These are phyloP conservation scores for Talaromyces wortmannii DNA, from an alignment of 495 filamentous ascomycete species.

Conservation along the genomic window DNA sequence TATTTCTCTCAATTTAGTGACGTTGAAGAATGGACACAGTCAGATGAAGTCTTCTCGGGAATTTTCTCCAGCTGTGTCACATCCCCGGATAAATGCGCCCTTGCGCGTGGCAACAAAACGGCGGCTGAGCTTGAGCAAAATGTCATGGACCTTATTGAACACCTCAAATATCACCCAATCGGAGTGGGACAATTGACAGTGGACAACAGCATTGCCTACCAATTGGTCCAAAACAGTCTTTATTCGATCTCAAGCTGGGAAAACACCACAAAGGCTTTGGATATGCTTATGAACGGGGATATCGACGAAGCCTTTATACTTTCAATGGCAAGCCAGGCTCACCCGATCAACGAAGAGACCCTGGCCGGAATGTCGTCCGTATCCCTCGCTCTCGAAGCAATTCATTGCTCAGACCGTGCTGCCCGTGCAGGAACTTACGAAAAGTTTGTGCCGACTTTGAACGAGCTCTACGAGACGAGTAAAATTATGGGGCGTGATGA, in stretches of 20 bases:
- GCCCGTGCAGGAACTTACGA: conserved; percentile 8
- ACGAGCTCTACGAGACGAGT: conserved; percentile 3
- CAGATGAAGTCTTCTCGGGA: conserved; percentile 21
- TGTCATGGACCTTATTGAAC: conserved; percentile 19
- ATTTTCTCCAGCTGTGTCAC: conserved; percentile 23
- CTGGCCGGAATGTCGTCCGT: background rate
- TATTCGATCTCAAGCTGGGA: conserved; percentile 17
- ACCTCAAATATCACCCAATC: conserved; percentile 18
- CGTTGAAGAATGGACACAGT: conserved; percentile 13
- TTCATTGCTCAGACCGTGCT: conserved; percentile 3
- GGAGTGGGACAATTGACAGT: conserved; percentile 8
- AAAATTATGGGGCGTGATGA: conserved; percentile 10
- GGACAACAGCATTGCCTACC: conserved; percentile 17
- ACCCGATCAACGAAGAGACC: background rate
- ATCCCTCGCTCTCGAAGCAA: conserved; percentile 4
- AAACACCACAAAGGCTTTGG: conserved; percentile 10
- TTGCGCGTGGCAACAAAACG: conserved; percentile 19
- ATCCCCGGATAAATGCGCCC: conserved; percentile 16
- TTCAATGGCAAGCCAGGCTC: background rate
- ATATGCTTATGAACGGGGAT: conserved; percentile 12
- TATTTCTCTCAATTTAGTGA: background rate
- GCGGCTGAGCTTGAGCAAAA: conserved; percentile 23
- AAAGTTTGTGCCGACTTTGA: conserved; percentile 12
- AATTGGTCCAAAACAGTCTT: conserved; percentile 11
- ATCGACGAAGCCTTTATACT: conserved; percentile 7